phyloP scores from a whole-genome alignment of 768 basidiomycete species.

The Paxillus ammoniavirescens region DNA sequence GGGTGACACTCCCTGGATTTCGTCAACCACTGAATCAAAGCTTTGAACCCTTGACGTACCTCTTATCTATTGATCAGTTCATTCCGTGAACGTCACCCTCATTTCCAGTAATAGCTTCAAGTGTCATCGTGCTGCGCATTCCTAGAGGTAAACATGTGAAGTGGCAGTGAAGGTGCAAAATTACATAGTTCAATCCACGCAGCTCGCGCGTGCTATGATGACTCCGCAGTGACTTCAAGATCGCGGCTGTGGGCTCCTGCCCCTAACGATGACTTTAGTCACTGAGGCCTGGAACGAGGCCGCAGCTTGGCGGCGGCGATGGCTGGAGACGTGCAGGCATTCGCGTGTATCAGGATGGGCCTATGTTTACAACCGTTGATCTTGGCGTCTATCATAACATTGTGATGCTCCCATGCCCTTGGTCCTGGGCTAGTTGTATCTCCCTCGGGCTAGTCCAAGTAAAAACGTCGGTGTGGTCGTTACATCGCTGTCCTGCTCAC shows the following conservation, averaged over 20 bases:
- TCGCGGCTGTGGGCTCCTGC: neutral
- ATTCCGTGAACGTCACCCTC: neutral
- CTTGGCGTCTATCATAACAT: slow-evolving; percentile 10
- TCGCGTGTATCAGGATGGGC: slow-evolving; percentile 20
- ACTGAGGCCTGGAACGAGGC: too few relatives aligned
- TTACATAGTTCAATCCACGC: slow-evolving; percentile 1
- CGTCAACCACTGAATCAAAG: neutral
- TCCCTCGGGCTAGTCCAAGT: too few relatives aligned
- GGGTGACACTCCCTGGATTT: neutral
- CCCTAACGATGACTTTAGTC: too few relatives aligned
- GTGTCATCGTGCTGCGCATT: neutral
- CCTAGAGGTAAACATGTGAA: neutral
- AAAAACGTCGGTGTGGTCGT: too few relatives aligned
- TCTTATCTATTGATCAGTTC: neutral
- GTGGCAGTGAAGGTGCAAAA: neutral
- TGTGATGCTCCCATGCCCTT: slow-evolving; percentile 13
- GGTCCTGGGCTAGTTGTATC: slow-evolving; percentile 12
- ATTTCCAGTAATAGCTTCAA: neutral
- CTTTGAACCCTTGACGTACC: neutral
- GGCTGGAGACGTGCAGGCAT: slow-evolving; percentile 12
- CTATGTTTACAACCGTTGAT: slow-evolving; percentile 1
- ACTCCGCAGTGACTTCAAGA: neutral
- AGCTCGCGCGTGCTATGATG: slow-evolving; percentile 9
- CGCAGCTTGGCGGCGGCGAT: neutral
- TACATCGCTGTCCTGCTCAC: neutral